Percentiles rank a stretch among this genome's conserved stretches.
These are phyloP conservation scores for Moniliella sp. DNA, from an alignment of 1,284 basidiomycete genomes.

Conservation along the genomic window DNA sequence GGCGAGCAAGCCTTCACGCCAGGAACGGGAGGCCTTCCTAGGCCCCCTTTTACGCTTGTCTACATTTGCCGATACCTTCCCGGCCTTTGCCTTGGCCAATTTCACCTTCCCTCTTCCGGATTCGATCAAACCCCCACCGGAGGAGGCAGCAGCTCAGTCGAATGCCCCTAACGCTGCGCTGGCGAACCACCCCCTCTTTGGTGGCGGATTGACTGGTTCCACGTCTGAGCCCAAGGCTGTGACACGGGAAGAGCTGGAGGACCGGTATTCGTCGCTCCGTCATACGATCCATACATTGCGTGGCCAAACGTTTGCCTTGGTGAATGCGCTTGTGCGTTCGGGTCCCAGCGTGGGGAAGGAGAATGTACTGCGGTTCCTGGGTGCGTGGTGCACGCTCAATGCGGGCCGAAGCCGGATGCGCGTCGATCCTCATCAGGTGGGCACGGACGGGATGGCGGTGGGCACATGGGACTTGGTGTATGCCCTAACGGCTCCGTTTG, in stretches of 20 bases:
- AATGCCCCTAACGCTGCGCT: too few relatives aligned
- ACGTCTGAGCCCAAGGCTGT: too few relatives aligned
- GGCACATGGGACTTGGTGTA: constrained; percentile 65
- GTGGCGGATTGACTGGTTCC: too few relatives aligned
- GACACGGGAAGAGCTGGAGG: constrained; percentile 15
- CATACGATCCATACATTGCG: constrained; percentile 35
- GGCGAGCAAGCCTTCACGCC: constrained; percentile 40
- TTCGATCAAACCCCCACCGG: too few relatives aligned
- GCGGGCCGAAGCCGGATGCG: constrained; percentile 70
- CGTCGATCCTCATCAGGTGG: constrained; percentile 58
- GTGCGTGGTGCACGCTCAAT: constrained; percentile 54
- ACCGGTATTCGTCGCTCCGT: constrained; percentile 13
- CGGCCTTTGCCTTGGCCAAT: constrained; percentile 14
- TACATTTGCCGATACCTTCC: constrained; percentile 19
- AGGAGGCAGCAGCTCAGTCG: too few relatives aligned
- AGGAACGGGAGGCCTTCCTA: constrained; percentile 21
- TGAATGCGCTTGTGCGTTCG: constrained; percentile 66
- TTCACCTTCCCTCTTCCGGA: too few relatives aligned
- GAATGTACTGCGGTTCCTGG: constrained; percentile 63
- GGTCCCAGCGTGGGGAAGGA: constrained; percentile 53
- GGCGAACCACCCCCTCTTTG: too few relatives aligned
- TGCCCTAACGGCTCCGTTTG: constrained; percentile 82
- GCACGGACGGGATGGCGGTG: constrained; percentile 77
- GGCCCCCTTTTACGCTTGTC: constrained; percentile 24
- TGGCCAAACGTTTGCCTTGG: constrained; percentile 63